Evolutionary conservation across 2,329 filamentous ascomycete species (phyloP).

Genomic region (Penicillium sp.): DNA sequence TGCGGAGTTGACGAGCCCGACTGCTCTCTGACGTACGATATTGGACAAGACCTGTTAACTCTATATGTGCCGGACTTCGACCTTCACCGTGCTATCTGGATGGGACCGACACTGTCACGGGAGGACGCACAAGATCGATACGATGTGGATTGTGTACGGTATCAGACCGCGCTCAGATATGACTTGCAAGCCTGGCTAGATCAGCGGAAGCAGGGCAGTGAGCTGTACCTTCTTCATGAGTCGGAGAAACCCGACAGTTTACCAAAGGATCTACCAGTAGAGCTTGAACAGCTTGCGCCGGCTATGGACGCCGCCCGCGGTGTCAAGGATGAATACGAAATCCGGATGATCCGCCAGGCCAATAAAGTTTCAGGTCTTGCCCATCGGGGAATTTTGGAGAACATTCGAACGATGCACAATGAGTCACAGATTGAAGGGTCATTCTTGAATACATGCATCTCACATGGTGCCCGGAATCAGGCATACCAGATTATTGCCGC

Average conservation of each 20-base stretch:
- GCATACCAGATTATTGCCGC: conserved; percentile 86
- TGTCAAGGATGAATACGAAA: conserved; percentile 70
- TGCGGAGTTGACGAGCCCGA: conserved; percentile 54
- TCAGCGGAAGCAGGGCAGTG: conserved; percentile 23
- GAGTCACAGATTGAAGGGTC: conserved; percentile 79
- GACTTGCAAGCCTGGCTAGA: conserved; percentile 48
- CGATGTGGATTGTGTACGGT: conserved; percentile 69
- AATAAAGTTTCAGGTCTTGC: conserved; percentile 66
- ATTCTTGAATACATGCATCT: conserved; percentile 73
- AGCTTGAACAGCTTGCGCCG: conserved; percentile 31
- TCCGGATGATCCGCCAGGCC: conserved; percentile 68
- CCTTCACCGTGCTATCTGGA: conserved; percentile 45
- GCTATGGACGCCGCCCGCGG: conserved; percentile 67
- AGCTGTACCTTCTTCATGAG: conserved; percentile 39
- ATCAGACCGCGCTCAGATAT: conserved; percentile 47
- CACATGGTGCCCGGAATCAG: conserved; percentile 72
- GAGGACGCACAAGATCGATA: conserved; percentile 59
- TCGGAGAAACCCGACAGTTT: conserved; percentile 32
- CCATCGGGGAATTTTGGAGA: conserved; percentile 60
- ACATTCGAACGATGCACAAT: conserved; percentile 62
- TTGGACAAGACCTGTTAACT: conserved; percentile 58
- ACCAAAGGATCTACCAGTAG: conserved; percentile 22
- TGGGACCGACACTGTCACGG: conserved; percentile 39
- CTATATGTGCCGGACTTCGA: conserved; percentile 72
- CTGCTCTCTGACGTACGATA: conserved; percentile 56